Base-by-base conservation (phyloP, 192 early-diverging fungal species). In the Coemansia sp. region DNA sequence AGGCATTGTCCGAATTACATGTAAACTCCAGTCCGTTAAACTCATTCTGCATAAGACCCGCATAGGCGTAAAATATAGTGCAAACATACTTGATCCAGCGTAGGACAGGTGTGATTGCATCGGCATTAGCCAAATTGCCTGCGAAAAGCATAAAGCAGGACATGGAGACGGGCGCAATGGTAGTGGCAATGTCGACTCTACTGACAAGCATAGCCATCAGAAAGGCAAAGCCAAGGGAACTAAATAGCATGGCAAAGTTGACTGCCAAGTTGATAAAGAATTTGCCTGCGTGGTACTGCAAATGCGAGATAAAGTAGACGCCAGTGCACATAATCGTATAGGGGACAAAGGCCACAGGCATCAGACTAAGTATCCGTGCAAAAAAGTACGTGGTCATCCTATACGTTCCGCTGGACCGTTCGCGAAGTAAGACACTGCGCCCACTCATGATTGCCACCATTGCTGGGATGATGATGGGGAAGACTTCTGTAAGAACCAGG, bases 341-440 rank as follows among this genome's bases (percentile, higher is more conserved):
- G 18, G 72, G 66, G 19, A 56, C 19, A 19, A 69, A 64, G 18
- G 56, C 57, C 24, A 74, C 44, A 9, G 72, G 72, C 56, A 81
- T 60, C n/a, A 79, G 65, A 47, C 76, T 78, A 6, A 87, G 52
- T 30, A 85, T 61, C 53, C 85, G 86, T 38, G 87, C 81, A 61
- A 86, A 61, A 52, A 76, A 88, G 49, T 73, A 86, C 31, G 80
- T 73, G 7, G 78, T 73, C 41, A 82, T 64, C 14, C 88, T 59
- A 82, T 88, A 90, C 9, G 82, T 74, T 1, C 85, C 84, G 21
- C 74, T 61, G 12, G 84, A 82, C 0, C 88, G 73, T 69, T 90
- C 88, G 10, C 86, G 82, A 26, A 74, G 22, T 54, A 85, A 59
- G 34, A 84, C 76, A 28, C 49, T 67, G 22, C 74, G 73, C 24